phyloP scores from a whole-genome alignment of 176 grass and related monocot species.

The Themeda triandra region DNA sequence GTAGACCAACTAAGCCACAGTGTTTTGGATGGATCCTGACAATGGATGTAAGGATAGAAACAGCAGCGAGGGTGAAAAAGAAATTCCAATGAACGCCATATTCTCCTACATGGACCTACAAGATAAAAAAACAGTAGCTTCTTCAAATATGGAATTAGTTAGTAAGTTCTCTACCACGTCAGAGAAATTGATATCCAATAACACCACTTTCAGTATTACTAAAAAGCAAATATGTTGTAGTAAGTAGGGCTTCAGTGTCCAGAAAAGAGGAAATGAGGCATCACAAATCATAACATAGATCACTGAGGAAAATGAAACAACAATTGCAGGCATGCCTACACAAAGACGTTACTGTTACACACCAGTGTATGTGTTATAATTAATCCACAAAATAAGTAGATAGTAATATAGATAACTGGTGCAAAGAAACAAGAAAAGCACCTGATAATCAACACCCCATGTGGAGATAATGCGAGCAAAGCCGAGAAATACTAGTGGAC shows the following conservation, averaged over 20 bases:
- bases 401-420: conserved; percentile 10
- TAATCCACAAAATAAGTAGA: conserved; percentile 1
- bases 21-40: conserved; percentile 69
- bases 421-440: conserved; percentile 27
- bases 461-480: conserved; percentile 88
- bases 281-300: not conserved
- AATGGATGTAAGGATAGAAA: conserved; percentile 76
- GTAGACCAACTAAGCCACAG: conserved; percentile 67
- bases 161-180: not conserved
- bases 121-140: conserved; percentile 15
- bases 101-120: conserved; percentile 91
- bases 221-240: not conserved
- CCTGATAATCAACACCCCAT: conserved; percentile 88
- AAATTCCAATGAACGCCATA: conserved; percentile 98
- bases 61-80: conserved; percentile 93
- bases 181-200: not conserved
- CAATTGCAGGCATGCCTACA: not conserved
- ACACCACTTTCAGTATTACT: not conserved
- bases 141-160: conserved; percentile 26
- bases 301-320: not conserved
- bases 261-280: not conserved
- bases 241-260: not conserved
- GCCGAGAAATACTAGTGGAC: conserved; percentile 80
- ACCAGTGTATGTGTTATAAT: not conserved
- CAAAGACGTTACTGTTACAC: not conserved